Evolutionary conservation across 495 filamentous ascomycete species (phyloP), one percentile per base, ranked within the genome.

Genomic region (Daldinia loculata): DNA sequence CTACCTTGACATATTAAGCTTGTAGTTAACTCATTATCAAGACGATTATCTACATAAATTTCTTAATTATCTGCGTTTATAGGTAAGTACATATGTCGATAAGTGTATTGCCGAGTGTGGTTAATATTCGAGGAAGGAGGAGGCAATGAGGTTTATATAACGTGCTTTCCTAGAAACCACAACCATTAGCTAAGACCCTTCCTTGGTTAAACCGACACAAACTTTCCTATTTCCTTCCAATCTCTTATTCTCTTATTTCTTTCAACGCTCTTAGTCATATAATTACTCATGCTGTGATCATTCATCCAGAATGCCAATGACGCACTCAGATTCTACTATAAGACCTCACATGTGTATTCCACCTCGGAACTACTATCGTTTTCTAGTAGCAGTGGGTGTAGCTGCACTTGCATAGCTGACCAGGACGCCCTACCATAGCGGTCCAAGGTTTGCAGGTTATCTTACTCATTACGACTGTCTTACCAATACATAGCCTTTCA

Each of bases 201-300:
- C 9, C 19, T 24, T 3, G 6, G 9, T 48, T 24, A 8, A 48
- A 22, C 9, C 7, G 6, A 11, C 9, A 7, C 17, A 5, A 12
- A 48, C 17, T 48, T 48, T 22, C 43, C 43, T 8, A 24, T 24
- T 29, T 22, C n/a, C 30, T 34, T 17, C 14, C 19, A 36, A 36
- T 45, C 24, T 60, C 24, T 60, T 30, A 38, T 51, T 45, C 24
- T 60, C 24, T 60, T 30, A 38, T 51, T 41, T 38, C 39, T 27
- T 34, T 36, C 45, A 51, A 26, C 9, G 27, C 8, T 51, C 6
- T 11, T 9, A 34, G 32, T 34, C 32, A 34, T 34, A 34, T 34
- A 11, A 11, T 34, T 34, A 34, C 9, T 34, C 32, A 11, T 34
- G 12, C 15, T n/a, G 6, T n/a, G 2, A 48, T 19, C 15, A 11